phyloP scores from a whole-genome alignment of 2,329 filamentous ascomycete species.

The Beauveria brongniartii region DNA sequence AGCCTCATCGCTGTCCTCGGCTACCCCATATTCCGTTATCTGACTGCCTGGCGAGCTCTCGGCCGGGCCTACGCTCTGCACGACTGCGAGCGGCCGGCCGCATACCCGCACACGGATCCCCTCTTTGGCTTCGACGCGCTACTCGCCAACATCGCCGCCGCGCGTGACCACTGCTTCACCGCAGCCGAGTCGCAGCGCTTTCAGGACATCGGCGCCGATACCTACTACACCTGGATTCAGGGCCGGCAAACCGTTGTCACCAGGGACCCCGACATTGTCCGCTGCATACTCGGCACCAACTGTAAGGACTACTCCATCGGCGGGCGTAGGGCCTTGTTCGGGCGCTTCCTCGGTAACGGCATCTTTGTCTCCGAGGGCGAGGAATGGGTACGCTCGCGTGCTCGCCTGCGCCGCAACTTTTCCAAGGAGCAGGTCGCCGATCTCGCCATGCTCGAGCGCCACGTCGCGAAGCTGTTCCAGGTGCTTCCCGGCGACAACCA shows the following conservation, averaged over 20 bases:
- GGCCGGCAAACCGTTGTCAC: slow-evolving; percentile 11
- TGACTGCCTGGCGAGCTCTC: neutral
- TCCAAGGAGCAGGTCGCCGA: slow-evolving; percentile 18
- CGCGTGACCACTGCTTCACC: neutral
- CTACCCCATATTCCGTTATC: neutral
- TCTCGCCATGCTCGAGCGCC: slow-evolving; percentile 17
- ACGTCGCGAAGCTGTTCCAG: slow-evolving; percentile 26
- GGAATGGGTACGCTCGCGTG: slow-evolving; percentile 25
- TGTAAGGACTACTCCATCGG: slow-evolving; percentile 13
- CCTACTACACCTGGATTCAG: slow-evolving; percentile 2
- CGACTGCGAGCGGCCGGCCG: neutral
- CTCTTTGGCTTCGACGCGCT: slow-evolving; percentile 1
- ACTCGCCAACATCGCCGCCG: neutral
- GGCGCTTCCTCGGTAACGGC: slow-evolving; percentile 27
- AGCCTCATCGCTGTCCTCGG: neutral
- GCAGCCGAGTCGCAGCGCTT: neutral
- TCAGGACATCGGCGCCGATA: neutral
- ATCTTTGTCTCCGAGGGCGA: slow-evolving; percentile 34
- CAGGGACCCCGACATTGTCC: slow-evolving; percentile 13
- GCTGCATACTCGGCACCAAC: slow-evolving; percentile 15
- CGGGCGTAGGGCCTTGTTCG: neutral
- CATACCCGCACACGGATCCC: neutral
- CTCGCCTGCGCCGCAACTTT: slow-evolving; percentile 21
- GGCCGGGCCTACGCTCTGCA: neutral
- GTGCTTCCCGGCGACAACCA: neutral